Evolutionary conservation across 1,284 basidiomycete species (phyloP), one percentile per base, ranked within the genome.

Genomic region (Ustilago sp.): DNA sequence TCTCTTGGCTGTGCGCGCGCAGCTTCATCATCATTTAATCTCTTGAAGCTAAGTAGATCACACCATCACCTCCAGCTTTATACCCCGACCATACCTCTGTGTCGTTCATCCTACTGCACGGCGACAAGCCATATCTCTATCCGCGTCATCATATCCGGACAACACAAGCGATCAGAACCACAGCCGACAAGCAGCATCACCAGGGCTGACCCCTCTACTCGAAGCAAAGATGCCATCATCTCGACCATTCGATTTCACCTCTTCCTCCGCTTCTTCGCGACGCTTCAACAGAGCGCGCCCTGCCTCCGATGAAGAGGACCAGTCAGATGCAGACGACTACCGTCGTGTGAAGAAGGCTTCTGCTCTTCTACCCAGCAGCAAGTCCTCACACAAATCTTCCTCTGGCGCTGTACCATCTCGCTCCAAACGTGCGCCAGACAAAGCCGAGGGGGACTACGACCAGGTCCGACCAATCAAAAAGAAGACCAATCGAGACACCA

Each of bases 241-340:
- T 34, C 60, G 67, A 31, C 51, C 74, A 1, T 74, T 77, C 34
- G 63, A 60, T 3, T 43, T 74, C 31, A 58, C 60, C 19, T 74
- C 71, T 15, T 76, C 74, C 15, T 71, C 71, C 12, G 69, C 68
- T 11, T 71, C 74, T 34, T 68, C 65, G 36, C 63, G 63, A 4
- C 68, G 64, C 17, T 61, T 52, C 9, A 68, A 75, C 19, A 53
- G 57, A 8, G 64, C 61, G 23, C 68, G 59, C 11, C 45, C 59
- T 8, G 31, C 61, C 3, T 63, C 64, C 36, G 65, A 76, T 23
- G 68, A 76, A 19, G 74, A 76, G 28, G 68, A 68, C 19, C 51
- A 63, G n/a, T 59, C 56, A 2, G 64, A 75, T 32, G 59, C 45
- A 12, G 68, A 63, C 41, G 62, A 61, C 61, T 72, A 76, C 41